Conservation (phyloP, 257 asterid species). For the Jasminum sambac region DNA sequence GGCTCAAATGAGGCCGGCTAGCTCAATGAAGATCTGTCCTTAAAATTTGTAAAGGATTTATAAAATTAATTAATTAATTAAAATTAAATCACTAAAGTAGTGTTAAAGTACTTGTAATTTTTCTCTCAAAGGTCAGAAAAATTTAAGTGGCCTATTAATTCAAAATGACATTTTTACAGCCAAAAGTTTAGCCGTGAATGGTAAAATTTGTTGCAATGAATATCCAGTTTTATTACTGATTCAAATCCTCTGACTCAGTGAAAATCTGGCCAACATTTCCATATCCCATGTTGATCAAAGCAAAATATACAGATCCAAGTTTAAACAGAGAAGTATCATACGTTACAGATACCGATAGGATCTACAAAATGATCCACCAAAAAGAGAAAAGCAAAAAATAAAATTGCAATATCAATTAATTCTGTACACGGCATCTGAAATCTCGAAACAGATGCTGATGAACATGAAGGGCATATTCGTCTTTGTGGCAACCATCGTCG, state of each 20-base stretch:
- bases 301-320: background rate
- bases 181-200: too few relatives aligned
- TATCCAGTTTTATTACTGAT: too few relatives aligned
- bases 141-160: too few relatives aligned
- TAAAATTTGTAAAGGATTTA: too few relatives aligned
- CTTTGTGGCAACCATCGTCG: conserved; percentile 53
- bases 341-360: background rate
- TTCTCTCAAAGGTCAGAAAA: too few relatives aligned
- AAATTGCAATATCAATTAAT: conserved; percentile 10
- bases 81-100: too few relatives aligned
- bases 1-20: too few relatives aligned
- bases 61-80: too few relatives aligned
- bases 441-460: conserved; percentile 20
- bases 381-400: background rate
- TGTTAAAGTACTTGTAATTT: too few relatives aligned
- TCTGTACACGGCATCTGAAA: conserved; percentile 27
- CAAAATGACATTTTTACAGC: too few relatives aligned
- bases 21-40: too few relatives aligned
- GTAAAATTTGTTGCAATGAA: too few relatives aligned
- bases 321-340: background rate
- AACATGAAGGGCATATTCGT: conserved; percentile 26
- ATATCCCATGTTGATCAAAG: background rate
- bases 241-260: background rate
- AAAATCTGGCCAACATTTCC: background rate
- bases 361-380: conserved; percentile 1